Evolutionary conservation across 306 rosid genomes (phyloP), one percentile per base, ranked within the genome.

Genomic region (Abrus precatorius): DNA sequence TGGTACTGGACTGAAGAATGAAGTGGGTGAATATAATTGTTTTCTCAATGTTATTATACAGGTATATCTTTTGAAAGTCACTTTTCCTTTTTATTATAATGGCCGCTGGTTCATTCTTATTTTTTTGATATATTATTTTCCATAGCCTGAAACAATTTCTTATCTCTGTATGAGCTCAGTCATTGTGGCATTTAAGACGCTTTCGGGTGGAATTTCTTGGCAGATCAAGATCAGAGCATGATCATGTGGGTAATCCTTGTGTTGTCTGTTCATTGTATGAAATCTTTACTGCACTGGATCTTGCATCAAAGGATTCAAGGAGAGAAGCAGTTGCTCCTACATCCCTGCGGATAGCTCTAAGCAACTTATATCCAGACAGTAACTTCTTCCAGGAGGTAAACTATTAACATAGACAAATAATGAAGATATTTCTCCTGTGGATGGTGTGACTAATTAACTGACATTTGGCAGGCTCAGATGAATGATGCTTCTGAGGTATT

Each of bases 21-120:
- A 96, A 90, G 93, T 96, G 83, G 99, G 99, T 72, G 99, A 96
- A 91, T 96, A 93, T 85, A 96, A 93, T 86, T 96, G 99, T 94
- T 96, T 96, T 86, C 91, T 96, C 78, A 96, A 96, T 84, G 99
- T 96, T 80, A 96, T 96, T 62, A 93, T 96, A 82, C 99, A 96
- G 93, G 99, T 90, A 72, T 67, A 70, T 77, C 60, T 10, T 71
- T 50, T 63, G 65, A 72, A 77, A 78, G 38, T 55, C 62, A 45
- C 29, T 68, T 76, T 68, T 76, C 72, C 32, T 20, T 14, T 75
- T 80, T 81, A 6, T 86, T 20, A 45, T 72, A 20, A 54, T 43
- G 43, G 64, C 38, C 53, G 13, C 36, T 63, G 55, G 53, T 76
- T 55, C 69, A 33, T 20, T 70, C 71, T 38, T 64, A 28, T 75